Evolutionary conservation across 2,329 filamentous ascomycete species (phyloP).

Genomic region (Fusarium annulatum): DNA sequence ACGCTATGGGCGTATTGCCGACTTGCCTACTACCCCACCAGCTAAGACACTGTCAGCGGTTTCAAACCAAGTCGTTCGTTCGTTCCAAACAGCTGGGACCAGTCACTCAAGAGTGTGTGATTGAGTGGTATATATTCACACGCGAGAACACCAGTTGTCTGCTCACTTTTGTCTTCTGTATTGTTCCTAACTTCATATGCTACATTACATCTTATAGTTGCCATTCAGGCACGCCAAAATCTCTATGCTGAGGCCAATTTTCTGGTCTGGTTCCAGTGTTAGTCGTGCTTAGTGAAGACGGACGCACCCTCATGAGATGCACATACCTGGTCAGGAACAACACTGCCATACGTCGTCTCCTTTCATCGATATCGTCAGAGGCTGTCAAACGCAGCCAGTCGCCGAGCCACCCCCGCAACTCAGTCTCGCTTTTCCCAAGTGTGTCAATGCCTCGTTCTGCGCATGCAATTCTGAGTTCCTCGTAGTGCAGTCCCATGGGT

Average conservation of each 20-base stretch:
- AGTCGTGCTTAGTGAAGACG: slow-evolving; percentile 3
- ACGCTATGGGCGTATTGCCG: neutral
- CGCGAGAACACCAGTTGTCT: slow-evolving; percentile 13
- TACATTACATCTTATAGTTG: slow-evolving; percentile 46
- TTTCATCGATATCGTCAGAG: slow-evolving; percentile 51
- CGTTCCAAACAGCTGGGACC: neutral
- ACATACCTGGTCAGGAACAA: slow-evolving; percentile 57
- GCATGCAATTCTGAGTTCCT: slow-evolving; percentile 77
- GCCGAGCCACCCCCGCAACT: slow-evolving; percentile 60
- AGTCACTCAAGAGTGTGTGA: slow-evolving; percentile 8
- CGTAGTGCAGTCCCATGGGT: slow-evolving; percentile 62
- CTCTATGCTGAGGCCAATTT: slow-evolving; percentile 54
- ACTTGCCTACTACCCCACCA: neutral
- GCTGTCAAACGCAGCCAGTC: slow-evolving; percentile 62
- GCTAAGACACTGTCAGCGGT: neutral
- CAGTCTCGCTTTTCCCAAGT: slow-evolving; percentile 65
- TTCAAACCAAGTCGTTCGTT: neutral
- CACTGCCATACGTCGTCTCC: slow-evolving; percentile 53
- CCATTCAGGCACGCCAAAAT: slow-evolving; percentile 57
- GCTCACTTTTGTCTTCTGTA: slow-evolving; percentile 6
- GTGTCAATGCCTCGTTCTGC: slow-evolving; percentile 74
- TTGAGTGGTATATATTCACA: slow-evolving; percentile 15
- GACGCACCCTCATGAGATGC: neutral
- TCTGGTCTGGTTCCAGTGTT: slow-evolving; percentile 47
- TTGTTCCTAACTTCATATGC: neutral